A percentile compares a stretch with the other conserved stretches of the same genome.
These are phyloP conservation scores for Moesziomyces sp. DNA, from an alignment of 1,284 basidiomycete genomes.

Conservation along the genomic window DNA sequence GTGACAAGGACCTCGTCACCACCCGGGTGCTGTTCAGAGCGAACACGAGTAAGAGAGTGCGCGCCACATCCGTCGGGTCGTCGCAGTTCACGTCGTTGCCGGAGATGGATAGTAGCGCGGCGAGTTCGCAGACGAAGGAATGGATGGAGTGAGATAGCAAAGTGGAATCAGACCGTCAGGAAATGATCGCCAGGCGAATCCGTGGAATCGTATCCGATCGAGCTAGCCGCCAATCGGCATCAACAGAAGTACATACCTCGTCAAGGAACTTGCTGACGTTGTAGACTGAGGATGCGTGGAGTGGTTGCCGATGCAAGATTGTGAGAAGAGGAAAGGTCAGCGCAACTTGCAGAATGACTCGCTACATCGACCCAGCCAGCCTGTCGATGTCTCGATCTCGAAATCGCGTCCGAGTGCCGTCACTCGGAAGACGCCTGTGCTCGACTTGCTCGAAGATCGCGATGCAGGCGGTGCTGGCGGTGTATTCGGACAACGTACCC, in stretches of 20 bases:
- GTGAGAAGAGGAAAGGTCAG: constrained; percentile 3
- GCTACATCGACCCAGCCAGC: not conserved
- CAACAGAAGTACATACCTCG: constrained; percentile 75
- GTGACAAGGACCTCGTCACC: constrained; percentile 96
- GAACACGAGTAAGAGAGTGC: not conserved
- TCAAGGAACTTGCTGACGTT: constrained; percentile 93
- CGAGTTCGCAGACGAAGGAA: not conserved
- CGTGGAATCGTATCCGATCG: no score
- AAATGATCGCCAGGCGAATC: not conserved
- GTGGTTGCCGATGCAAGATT: not conserved
- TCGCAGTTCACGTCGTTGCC: not conserved
- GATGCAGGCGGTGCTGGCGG: no score
- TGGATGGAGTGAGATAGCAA: not conserved
- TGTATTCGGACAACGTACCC: constrained; percentile 34
- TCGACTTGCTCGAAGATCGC: no score
- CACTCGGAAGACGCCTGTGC: no score
- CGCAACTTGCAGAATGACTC: not conserved
- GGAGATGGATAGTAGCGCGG: no score
- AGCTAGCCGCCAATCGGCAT: no score
- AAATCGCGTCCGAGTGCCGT: no score
- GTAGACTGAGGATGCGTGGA: constrained; percentile 76
- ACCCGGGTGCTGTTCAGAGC: constrained; percentile 77
- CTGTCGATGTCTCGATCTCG: no score
- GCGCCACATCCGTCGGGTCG: not conserved
- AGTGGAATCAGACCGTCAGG: not conserved